Base-by-base conservation (phyloP, 2,329 filamentous ascomycete species). In the Xylariales sp. region DNA sequence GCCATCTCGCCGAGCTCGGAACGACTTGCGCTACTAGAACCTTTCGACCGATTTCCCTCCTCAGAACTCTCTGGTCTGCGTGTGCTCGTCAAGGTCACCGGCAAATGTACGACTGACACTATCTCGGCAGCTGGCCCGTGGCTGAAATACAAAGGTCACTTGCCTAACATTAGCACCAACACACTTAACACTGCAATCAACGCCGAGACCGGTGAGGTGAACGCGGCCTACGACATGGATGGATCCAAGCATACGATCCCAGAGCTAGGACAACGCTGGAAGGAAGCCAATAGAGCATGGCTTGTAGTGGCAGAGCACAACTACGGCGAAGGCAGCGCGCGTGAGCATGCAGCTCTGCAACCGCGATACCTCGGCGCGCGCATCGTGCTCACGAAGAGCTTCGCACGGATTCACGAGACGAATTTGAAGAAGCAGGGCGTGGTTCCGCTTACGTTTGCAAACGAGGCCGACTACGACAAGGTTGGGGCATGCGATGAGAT, bases 91-190 rank as follows among this genome's bases (percentile, higher is more conserved):
- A 97, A 97, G 70, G 86, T 97, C 50, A 86, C 90, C 49, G 93
- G 93, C 50, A 95, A 98, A 70, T 98, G 93, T 75, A 98, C 93
- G 43, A 98, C 93, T 31, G 93, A 98, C 68, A 97, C 93, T 54
- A 98, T 98, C 66, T 97, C 90, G 27, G 91, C 91, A 24, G 91
- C 91, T 1, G 91, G 91, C 5, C 91, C 91, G 12, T 97, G 91
- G 91, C 80, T 98, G 53, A 97, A 97, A 69, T 98, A 97, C 80
- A 97, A 97, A 75, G 93, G 93, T 48, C 93, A 98, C 66, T 80
- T 98, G 48, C 88, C 93, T 63, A 98, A 98, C 73, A 98, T 98
- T 64, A 86, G 84, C 54, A 88, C 88, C 60, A 98, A 98, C 77
- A 98, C 93, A 3, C 80, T 98, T 51, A 96, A 96, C 68, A 93